Percentiles rank a stretch among this genome's conserved stretches.
These are phyloP conservation scores for Boletus rex-veris DNA, from an alignment of 768 basidiomycete genomes.

Conservation along the genomic window DNA sequence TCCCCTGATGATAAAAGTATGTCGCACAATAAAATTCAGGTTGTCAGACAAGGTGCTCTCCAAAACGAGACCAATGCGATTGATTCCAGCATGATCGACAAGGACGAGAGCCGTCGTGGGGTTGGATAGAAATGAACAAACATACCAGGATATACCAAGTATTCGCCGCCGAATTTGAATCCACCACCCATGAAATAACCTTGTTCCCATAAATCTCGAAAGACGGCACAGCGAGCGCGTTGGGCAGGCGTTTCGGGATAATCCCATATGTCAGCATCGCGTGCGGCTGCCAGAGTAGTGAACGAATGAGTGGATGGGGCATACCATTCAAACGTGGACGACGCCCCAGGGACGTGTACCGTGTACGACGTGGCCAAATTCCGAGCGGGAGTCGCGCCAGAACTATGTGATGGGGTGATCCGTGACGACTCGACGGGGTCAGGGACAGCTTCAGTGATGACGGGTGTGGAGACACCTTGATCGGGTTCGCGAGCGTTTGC, in stretches of 20 bases:
- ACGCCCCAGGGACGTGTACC: conserved; percentile 64
- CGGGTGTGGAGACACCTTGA: conserved; percentile 4
- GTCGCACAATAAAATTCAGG: neutral
- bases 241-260: conserved; percentile 67
- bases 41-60: neutral
- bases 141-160: conserved; percentile 92
- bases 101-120: neutral
- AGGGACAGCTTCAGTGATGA: neutral
- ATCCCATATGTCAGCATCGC: conserved; percentile 67
- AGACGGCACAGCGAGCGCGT: conserved; percentile 75
- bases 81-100: too few species aligned
- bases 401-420: neutral
- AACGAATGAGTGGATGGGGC: conserved; percentile 41
- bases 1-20: conserved; percentile 55
- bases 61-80: too few species aligned
- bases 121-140: conserved; percentile 1
- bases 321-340: conserved; percentile 70
- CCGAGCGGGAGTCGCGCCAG: conserved; percentile 7
- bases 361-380: conserved; percentile 38
- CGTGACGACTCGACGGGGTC: conserved; percentile 1
- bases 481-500: conserved; percentile 7
- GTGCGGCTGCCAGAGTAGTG: conserved; percentile 56
- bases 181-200: conserved; percentile 88
- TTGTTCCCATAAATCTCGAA: conserved; percentile 75
- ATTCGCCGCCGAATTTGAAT: conserved; percentile 94